Evolutionary conservation across 83 land plant species (phyloP).

Genomic region (Isoetes engelmannii): DNA sequence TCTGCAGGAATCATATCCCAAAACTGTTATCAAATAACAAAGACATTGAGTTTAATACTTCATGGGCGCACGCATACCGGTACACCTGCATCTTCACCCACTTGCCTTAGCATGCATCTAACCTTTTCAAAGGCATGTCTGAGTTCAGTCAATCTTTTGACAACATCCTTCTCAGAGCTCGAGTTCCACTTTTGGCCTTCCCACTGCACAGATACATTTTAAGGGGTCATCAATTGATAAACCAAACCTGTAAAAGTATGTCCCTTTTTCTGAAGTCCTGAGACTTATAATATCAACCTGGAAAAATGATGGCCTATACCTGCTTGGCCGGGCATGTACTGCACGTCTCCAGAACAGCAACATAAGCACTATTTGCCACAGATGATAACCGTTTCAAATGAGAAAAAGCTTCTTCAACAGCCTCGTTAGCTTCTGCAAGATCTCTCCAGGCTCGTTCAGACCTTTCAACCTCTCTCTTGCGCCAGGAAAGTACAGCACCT

Average conservation of each 20-base stretch:
- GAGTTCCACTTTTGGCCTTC: constrained; percentile 29
- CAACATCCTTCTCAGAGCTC: constrained; percentile 22
- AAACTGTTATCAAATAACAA: background rate
- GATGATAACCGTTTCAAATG: constrained; percentile 44
- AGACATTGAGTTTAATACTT: constrained; percentile 5
- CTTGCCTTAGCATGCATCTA: constrained; percentile 51
- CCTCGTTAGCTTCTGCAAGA: constrained; percentile 57
- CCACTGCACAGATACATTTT: constrained; percentile 46
- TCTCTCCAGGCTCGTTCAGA: constrained; percentile 55
- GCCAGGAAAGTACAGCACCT: constrained; percentile 88
- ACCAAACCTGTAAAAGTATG: no score
- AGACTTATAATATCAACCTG: no score
- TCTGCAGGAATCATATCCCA: constrained; percentile 36
- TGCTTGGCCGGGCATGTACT: constrained; percentile 46
- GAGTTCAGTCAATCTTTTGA: constrained; percentile 56
- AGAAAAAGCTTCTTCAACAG: constrained; percentile 53
- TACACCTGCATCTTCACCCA: constrained; percentile 89
- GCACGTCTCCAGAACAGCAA: constrained; percentile 44
- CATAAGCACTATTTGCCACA: constrained; percentile 42
- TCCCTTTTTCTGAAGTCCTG: no score
- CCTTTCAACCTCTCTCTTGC: constrained; percentile 52
- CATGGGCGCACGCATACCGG: constrained; percentile 55
- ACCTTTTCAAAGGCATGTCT: constrained; percentile 65
- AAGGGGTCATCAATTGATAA: no score
- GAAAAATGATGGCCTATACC: constrained; percentile 29